Percentiles rank a stretch among this genome's conserved stretches.
Evolutionary conservation across 106 monocot species (phyloP).

Genomic region (Phalaenopsis equestris): DNA sequence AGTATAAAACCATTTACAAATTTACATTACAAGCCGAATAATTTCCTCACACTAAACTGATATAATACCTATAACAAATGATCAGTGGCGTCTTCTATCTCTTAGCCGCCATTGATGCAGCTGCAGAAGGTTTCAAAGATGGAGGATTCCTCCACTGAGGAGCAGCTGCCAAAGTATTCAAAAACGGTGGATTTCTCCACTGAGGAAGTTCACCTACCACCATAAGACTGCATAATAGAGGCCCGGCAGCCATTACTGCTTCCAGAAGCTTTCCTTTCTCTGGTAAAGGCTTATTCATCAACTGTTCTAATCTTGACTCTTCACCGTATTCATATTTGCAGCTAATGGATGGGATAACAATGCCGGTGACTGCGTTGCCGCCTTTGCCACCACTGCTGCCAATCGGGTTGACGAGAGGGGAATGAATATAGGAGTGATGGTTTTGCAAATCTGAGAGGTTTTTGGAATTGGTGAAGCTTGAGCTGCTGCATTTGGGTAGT

Average conservation of each 20-base stretch:
- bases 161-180: neutral
- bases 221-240: conserved; percentile 29
- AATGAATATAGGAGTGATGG: neutral
- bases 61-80: too few species aligned
- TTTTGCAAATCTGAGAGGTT: neutral
- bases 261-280: conserved; percentile 31
- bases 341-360: neutral
- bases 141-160: conserved; percentile 35
- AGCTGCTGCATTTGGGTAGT: neutral
- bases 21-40: too few species aligned
- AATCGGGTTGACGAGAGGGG: conserved; percentile 1
- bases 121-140: conserved; percentile 1
- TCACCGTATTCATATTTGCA: neutral
- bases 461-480: conserved; percentile 29
- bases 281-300: conserved; percentile 27
- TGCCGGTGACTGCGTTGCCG: conserved; percentile 6
- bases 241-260: conserved; percentile 28
- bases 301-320: conserved; percentile 7
- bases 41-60: too few species aligned
- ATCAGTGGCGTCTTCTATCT: too few species aligned
- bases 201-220: conserved; percentile 27
- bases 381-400: conserved; percentile 10
- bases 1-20: too few species aligned
- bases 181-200: conserved; percentile 30
- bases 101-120: too few species aligned